Base-by-base conservation (phyloP, 306 rosid species). In the Senna tora region DNA sequence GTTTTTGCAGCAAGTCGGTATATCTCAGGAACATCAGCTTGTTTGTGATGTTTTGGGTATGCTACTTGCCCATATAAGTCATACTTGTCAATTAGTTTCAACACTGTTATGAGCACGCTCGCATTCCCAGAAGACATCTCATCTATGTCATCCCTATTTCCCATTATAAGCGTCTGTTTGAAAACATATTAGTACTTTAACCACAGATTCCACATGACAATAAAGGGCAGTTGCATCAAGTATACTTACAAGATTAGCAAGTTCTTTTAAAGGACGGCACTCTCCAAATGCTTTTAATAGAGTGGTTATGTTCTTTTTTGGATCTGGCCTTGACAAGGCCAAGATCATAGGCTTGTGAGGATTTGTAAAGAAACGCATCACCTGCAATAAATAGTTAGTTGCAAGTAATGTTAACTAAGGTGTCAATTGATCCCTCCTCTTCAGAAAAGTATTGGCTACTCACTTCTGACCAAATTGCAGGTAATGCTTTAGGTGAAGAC, bases 311-410 rank as follows among this genome's bases (percentile, higher is more conserved):
- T 92, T 92, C 90, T 92, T 92, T 83, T 92, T 92, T 10, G 98
- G 92, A 74, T 92, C 98, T 2, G 98, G 94, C 67, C 98, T 86
- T 74, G 98, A 92, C 41, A 92, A 78, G 12, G 98, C 96, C 86
- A 92, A 82, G 68, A 92, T 86, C 94, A 89, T 81, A 21, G 96
- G 98, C 72, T 92, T 92, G 82, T 92, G 98, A 60, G 98, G 98
- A 75, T 92, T 92, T 41, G 87, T 67, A 61, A 92, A 88, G 80
- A 92, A 92, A 57, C 94, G 92, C 94, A 92, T 87, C 62, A 92
- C 82, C 98, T 89, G 85, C 68, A 30, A 56, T 59, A 50, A 46
- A 42, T 45, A 52, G 60, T 65, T 55, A 72, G 73, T 43, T 16
- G 36, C 39, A 50, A 63, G 77, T 60, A 41, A 51, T 17, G 25